A percentile compares a stretch with the other conserved stretches of the same genome.
phyloP scores from a whole-genome alignment of 2,329 filamentous ascomycete genomes.

The Fusarium ambrosium region DNA sequence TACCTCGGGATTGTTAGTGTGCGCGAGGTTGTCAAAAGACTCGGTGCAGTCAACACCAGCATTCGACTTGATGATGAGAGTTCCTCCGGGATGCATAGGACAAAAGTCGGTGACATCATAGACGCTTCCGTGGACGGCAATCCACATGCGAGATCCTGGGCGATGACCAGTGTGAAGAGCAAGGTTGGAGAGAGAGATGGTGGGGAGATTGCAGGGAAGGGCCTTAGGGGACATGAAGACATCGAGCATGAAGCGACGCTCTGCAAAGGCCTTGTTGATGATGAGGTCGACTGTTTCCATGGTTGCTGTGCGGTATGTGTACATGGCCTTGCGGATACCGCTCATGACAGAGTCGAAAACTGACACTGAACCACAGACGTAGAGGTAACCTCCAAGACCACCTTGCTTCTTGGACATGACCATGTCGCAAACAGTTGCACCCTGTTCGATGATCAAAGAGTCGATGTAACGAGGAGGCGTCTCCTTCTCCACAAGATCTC shows the following conservation, averaged over 20 bases:
- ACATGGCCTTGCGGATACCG: constrained; percentile 68
- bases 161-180: constrained; percentile 65
- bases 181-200: constrained; percentile 64
- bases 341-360: constrained; percentile 66
- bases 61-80: constrained; percentile 66
- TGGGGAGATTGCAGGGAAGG: constrained; percentile 63
- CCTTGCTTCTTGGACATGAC: constrained; percentile 70
- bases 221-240: constrained; percentile 70
- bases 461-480: constrained; percentile 67
- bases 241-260: constrained; percentile 69
- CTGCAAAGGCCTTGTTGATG: constrained; percentile 66
- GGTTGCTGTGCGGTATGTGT: constrained; percentile 64
- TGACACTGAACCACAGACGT: constrained; percentile 49
- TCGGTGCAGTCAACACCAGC: constrained; percentile 67
- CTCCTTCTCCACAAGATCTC: constrained; percentile 63
- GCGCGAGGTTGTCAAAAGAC: constrained; percentile 67
- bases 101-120: constrained; percentile 68
- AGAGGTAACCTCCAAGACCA: constrained; percentile 58
- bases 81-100: constrained; percentile 67
- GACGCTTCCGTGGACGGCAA: constrained; percentile 65
- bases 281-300: constrained; percentile 65
- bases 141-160: constrained; percentile 62
- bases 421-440: constrained; percentile 64
- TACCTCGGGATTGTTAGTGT: constrained; percentile 68
- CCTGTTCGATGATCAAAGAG: constrained; percentile 64